Evolutionary conservation across 2,329 filamentous ascomycete genomes (phyloP).

Genomic region (Beauveria brongniartii): DNA sequence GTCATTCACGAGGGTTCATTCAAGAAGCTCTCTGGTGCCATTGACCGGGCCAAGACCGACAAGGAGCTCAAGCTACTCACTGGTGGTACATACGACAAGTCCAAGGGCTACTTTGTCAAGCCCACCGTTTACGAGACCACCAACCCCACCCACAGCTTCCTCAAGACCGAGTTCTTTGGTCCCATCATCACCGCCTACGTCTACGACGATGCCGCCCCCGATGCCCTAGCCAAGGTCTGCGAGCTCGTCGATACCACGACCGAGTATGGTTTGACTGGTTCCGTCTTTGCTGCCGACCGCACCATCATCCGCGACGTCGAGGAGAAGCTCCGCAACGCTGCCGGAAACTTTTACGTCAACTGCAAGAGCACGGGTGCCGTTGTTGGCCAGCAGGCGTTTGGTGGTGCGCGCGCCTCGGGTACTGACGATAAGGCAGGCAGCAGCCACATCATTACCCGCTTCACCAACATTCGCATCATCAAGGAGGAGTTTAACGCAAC

Average conservation of each 20-base stretch:
- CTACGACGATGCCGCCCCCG: conserved; percentile 59
- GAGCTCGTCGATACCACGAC: conserved; percentile 61
- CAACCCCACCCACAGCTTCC: conserved; percentile 64
- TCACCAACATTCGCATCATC: conserved; percentile 58
- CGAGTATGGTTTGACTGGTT: conserved; percentile 71
- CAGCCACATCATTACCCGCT: conserved; percentile 53
- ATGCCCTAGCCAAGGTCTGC: conserved; percentile 52
- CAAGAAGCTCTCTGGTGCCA: conserved; percentile 68
- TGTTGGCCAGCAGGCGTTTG: conserved; percentile 66
- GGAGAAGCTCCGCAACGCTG: conserved; percentile 61
- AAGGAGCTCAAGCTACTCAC: conserved; percentile 61
- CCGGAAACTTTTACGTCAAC: conserved; percentile 83
- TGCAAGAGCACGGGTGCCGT: conserved; percentile 71
- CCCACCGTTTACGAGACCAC: conserved; percentile 74
- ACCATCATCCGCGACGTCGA: conserved; percentile 59
- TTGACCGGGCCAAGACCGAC: conserved; percentile 74
- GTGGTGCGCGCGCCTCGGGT: conserved; percentile 58
- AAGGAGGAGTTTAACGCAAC: conserved; percentile 69
- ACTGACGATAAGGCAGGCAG: conserved; percentile 70
- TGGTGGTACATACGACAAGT: conserved; percentile 70
- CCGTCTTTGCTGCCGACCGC: conserved; percentile 66
- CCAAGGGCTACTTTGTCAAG: conserved; percentile 74
- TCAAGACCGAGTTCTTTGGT: conserved; percentile 75
- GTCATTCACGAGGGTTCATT: conserved; percentile 79
- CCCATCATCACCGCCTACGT: conserved; percentile 67